These are phyloP conservation scores for Geranium rotundifolium DNA, from an alignment of 345 rosid genomes.

Conservation along the genomic window DNA sequence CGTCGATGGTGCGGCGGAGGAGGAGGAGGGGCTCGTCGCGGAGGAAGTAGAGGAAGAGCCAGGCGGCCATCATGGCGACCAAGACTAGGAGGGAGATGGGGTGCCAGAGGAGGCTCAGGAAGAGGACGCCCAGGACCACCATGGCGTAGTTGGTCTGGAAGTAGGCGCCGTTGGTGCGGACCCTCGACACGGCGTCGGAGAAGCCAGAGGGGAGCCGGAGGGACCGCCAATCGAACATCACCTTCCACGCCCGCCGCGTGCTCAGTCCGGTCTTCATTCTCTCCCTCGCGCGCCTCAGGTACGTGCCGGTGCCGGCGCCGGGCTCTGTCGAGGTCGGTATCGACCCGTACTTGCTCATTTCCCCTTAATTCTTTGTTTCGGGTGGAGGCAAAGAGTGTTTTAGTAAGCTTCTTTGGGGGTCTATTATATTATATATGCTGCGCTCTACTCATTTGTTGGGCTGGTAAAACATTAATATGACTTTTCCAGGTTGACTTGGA, in stretches of 20 bases:
- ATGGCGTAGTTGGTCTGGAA: slow-evolving; percentile 4
- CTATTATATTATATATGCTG: no score
- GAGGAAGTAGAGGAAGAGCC: slow-evolving; percentile 5
- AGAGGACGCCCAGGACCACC: slow-evolving; percentile 1
- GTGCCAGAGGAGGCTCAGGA: slow-evolving; percentile 49
- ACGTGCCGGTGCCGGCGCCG: slow-evolving; percentile 13
- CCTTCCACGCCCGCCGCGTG: slow-evolving; percentile 54
- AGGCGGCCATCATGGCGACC: slow-evolving; percentile 1
- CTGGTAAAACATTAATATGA: no score
- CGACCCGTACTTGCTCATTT: slow-evolving; percentile 67
- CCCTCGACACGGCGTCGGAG: slow-evolving; percentile 35
- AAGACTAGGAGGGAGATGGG: slow-evolving; percentile 4
- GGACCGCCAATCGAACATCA: slow-evolving; percentile 41
- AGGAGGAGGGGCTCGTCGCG: slow-evolving; percentile 2
- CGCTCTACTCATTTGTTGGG: no score
- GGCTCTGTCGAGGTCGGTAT: slow-evolving; percentile 64
- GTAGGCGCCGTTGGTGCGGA: slow-evolving; percentile 8
- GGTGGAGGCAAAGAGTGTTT: no score
- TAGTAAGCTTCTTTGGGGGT: no score
- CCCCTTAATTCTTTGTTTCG: neutral
- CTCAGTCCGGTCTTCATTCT: slow-evolving; percentile 50
- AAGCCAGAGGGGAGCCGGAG: slow-evolving; percentile 29
- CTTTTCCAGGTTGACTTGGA: no score
- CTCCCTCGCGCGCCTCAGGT: slow-evolving; percentile 51
- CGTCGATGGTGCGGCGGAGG: slow-evolving; percentile 1